Conservation (phyloP, 352 stramenopile species). For the Pythium oligandrum region DNA sequence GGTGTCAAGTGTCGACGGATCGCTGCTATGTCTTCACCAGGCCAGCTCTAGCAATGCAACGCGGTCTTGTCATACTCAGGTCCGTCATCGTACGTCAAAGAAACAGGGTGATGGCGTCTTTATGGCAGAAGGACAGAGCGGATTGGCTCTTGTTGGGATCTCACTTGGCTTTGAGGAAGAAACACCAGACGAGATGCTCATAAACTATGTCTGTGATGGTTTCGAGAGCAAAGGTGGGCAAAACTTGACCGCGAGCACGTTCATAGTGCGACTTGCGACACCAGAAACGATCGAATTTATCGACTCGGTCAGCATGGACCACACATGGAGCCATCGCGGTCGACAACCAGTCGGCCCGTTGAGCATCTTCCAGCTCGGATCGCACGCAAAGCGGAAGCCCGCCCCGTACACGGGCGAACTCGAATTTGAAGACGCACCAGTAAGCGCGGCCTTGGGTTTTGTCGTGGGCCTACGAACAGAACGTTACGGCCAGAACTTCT, state of each 20-base stretch:
- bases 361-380: slow-evolving; percentile 5
- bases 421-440: slow-evolving; percentile 15
- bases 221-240: no score
- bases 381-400: neutral
- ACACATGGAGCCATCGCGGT: slow-evolving; percentile 17
- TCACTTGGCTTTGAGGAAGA: no score
- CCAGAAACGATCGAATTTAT: slow-evolving; percentile 19
- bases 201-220: no score
- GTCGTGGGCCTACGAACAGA: slow-evolving; percentile 29
- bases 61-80: no score
- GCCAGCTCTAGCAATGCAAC: no score
- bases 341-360: neutral
- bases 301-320: slow-evolving; percentile 12
- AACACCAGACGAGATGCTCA: no score
- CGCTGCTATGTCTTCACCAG: no score
- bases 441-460: slow-evolving; percentile 20
- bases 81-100: no score
- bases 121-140: no score
- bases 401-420: slow-evolving; percentile 13
- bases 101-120: no score
- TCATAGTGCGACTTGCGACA: slow-evolving; percentile 18
- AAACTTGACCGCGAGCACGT: neutral
- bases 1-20: slow-evolving; percentile 7
- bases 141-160: no score
- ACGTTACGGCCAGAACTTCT: slow-evolving; percentile 31